A percentile compares a stretch with the other conserved stretches of the same genome.
These are phyloP conservation scores for Lolium perenne DNA, from an alignment of 176 grass and related monocot genomes.

Conservation along the genomic window DNA sequence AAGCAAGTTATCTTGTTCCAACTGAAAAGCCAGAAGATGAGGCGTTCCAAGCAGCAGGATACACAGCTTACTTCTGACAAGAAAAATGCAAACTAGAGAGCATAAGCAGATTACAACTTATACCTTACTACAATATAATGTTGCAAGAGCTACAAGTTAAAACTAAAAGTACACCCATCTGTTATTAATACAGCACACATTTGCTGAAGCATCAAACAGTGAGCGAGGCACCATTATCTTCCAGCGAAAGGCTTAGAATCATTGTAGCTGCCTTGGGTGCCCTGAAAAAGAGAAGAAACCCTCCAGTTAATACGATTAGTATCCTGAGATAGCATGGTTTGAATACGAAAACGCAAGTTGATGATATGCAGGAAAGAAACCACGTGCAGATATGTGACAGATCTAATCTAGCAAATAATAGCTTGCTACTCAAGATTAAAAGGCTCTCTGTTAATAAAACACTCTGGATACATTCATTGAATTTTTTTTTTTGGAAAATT, in stretches of 20 bases:
- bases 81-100: background rate
- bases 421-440: background rate
- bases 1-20: background rate
- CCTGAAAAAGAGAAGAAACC: constrained; percentile 56
- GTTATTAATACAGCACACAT: background rate
- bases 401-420: constrained; percentile 1
- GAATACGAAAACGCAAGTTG: background rate
- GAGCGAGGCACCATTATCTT: constrained; percentile 84
- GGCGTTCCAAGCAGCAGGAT: background rate
- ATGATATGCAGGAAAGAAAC: background rate
- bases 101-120: background rate
- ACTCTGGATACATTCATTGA: background rate
- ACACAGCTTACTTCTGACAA: background rate
- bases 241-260: constrained; percentile 79
- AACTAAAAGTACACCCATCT: constrained; percentile 25
- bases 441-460: background rate
- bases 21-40: background rate
- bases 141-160: constrained; percentile 1
- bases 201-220: constrained; percentile 62
- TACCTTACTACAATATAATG: background rate
- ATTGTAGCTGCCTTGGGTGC: constrained; percentile 94
- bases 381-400: background rate
- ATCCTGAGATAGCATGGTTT: background rate
- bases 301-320: constrained; percentile 27
- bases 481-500: background rate